Percentiles rank a stretch among this genome's conserved stretches.
These are phyloP conservation scores for Begonia peltatifolia DNA, from an alignment of 306 rosid species.

Conservation along the genomic window DNA sequence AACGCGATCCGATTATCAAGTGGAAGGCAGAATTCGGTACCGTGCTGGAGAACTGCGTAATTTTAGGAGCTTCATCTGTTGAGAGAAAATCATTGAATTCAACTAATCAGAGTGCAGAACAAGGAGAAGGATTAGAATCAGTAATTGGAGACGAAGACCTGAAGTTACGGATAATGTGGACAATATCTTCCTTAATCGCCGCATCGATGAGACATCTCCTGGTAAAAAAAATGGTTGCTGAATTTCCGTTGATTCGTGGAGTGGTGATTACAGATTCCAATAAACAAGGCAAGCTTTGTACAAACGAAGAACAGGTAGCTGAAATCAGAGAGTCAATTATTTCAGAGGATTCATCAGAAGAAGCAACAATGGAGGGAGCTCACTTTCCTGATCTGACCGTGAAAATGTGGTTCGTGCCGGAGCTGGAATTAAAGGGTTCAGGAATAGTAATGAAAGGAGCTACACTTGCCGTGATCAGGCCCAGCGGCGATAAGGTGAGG, in stretches of 20 bases:
- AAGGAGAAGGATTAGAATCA: conserved; percentile 1
- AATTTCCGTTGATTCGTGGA: conserved; percentile 12
- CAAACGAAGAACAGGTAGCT: conserved; percentile 16
- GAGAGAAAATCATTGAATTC: conserved; percentile 5
- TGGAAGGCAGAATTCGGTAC: conserved; percentile 29
- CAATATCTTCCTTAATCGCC: conserved; percentile 20
- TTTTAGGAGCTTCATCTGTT: conserved; percentile 22
- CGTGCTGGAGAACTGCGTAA: conserved; percentile 17
- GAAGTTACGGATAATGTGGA: conserved; percentile 15
- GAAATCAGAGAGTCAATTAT: conserved; percentile 15
- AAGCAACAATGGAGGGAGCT: conserved; percentile 8
- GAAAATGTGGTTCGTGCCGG: conserved; percentile 29
- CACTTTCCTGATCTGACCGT: conserved; percentile 20
- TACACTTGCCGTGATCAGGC: conserved; percentile 20
- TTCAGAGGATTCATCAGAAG: neutral
- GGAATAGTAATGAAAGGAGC: conserved; percentile 26
- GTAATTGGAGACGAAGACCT: conserved; percentile 16
- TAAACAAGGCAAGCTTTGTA: conserved; percentile 16
- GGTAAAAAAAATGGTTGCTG: conserved; percentile 16
- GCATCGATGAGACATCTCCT: conserved; percentile 30
- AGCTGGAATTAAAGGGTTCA: conserved; percentile 13
- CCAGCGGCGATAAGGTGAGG: neutral
- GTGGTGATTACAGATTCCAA: conserved; percentile 17
- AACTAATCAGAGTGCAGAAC: conserved; percentile 1
- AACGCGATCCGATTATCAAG: conserved; percentile 15